These are phyloP conservation scores for Dicorynia guianensis DNA, from an alignment of 306 rosid genomes.

Conservation along the genomic window DNA sequence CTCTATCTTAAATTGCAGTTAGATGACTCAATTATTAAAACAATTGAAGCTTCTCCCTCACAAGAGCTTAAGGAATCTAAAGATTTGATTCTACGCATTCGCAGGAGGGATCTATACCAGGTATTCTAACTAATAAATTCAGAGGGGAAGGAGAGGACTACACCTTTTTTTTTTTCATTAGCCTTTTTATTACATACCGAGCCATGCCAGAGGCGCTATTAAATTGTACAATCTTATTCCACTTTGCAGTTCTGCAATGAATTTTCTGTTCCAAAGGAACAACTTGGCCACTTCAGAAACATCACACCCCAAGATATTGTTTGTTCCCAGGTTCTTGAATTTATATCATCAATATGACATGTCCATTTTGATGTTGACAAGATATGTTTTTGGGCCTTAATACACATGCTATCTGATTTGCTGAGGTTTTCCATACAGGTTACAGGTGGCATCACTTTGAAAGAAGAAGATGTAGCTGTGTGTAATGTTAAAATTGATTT, in stretches of 20 bases:
- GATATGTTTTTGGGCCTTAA: not conserved
- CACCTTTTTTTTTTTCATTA: not conserved
- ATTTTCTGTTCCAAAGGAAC: conserved; percentile 86
- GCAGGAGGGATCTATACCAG: conserved; percentile 87
- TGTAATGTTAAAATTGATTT: conserved; percentile 80
- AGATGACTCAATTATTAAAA: conserved; percentile 75
- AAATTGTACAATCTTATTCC: conserved; percentile 7
- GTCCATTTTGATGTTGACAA: not conserved
- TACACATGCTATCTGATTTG: conserved; percentile 1
- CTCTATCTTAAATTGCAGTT: conserved; percentile 58
- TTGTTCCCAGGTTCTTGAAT: conserved; percentile 77
- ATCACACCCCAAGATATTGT: conserved; percentile 84
- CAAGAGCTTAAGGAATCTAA: conserved; percentile 75
- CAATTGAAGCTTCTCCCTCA: conserved; percentile 60
- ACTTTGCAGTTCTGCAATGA: conserved; percentile 84
- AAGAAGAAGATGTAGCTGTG: conserved; percentile 83
- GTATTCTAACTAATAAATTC: conserved; percentile 43
- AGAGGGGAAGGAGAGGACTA: not conserved
- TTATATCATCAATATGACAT: conserved; percentile 8
- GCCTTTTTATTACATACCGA: not conserved
- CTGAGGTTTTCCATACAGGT: conserved; percentile 47
- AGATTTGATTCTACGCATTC: conserved; percentile 75
- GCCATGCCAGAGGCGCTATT: not conserved
- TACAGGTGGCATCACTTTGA: conserved; percentile 54
- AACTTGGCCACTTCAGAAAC: conserved; percentile 61